Evolutionary conservation across 352 stramenopile genomes (phyloP).

Genomic region (Globisporangium nodosum): DNA sequence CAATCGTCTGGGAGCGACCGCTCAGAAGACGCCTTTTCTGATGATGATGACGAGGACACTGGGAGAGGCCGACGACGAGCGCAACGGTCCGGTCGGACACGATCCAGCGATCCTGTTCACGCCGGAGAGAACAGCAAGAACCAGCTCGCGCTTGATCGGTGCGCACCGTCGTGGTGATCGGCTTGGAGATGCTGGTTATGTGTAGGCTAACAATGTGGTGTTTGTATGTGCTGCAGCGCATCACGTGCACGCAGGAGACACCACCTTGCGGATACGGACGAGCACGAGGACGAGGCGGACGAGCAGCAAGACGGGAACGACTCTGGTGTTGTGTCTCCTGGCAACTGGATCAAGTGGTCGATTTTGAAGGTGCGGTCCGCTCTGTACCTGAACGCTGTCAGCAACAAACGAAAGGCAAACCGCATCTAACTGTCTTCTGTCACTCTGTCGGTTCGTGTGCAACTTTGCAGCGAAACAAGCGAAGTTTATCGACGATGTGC

Average conservation of each 20-base stretch:
- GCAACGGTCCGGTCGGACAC: constrained; percentile 4
- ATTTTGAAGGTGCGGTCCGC: constrained; percentile 29
- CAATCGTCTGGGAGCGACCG: constrained; percentile 44
- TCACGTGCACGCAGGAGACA: constrained; percentile 59
- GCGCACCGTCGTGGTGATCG: not conserved
- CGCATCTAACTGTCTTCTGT: not conserved
- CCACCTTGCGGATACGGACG: constrained; percentile 32
- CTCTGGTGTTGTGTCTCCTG: constrained; percentile 4
- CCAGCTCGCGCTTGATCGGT: constrained; percentile 55
- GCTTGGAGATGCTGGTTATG: not conserved
- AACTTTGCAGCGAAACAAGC: constrained; percentile 18
- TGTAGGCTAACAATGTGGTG: not conserved
- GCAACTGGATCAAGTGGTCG: constrained; percentile 74
- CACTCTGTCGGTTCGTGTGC: not conserved
- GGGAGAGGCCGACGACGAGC: not conserved
- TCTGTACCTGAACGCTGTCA: not conserved
- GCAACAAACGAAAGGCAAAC: not conserved
- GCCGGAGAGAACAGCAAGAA: constrained; percentile 15
- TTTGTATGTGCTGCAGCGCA: constrained; percentile 30
- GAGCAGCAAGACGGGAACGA: constrained; percentile 23
- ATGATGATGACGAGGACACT: constrained; percentile 19
- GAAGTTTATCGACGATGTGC: constrained; percentile 48
- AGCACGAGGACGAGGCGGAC: constrained; percentile 26
- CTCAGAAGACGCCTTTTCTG: constrained; percentile 26
- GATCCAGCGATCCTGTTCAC: constrained; percentile 8